Conservation (phyloP, 495 filamentous ascomycete genomes). For the Annulohypoxylon bovei region DNA sequence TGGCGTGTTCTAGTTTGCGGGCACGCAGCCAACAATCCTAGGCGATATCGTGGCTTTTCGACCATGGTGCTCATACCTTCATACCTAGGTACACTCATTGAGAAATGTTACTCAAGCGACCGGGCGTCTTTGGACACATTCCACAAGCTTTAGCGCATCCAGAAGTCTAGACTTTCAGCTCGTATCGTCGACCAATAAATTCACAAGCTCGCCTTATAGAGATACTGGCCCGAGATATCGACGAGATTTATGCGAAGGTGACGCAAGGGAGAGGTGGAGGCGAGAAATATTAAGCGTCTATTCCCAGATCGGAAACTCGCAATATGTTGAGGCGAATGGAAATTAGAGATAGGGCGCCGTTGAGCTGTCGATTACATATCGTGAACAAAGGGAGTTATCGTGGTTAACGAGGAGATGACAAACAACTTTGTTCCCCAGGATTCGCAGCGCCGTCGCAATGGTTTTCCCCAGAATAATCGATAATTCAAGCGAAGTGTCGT, state of each 20-base stretch:
- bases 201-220: background rate
- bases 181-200: constrained; percentile 6
- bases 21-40: background rate
- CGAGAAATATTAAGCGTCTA: background rate
- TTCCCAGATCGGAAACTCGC: background rate
- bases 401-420: constrained; percentile 11
- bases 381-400: background rate
- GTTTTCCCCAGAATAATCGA: constrained; percentile 7
- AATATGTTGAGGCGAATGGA: background rate
- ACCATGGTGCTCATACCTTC: background rate
- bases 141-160: background rate
- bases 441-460: constrained; percentile 2
- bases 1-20: background rate
- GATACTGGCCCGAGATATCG: background rate
- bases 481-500: constrained; percentile 1
- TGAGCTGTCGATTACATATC: background rate
- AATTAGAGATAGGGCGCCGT: background rate
- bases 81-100: no score
- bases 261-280: constrained; percentile 7
- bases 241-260: constrained; percentile 3
- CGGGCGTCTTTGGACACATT: background rate
- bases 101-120: background rate
- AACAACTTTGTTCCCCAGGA: constrained; percentile 16
- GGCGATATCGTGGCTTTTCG: background rate
- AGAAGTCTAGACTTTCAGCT: constrained; percentile 17